Base-by-base conservation (phyloP, 2,329 filamentous ascomycete species). In the Parasarocladium wereldwijsianum region DNA sequence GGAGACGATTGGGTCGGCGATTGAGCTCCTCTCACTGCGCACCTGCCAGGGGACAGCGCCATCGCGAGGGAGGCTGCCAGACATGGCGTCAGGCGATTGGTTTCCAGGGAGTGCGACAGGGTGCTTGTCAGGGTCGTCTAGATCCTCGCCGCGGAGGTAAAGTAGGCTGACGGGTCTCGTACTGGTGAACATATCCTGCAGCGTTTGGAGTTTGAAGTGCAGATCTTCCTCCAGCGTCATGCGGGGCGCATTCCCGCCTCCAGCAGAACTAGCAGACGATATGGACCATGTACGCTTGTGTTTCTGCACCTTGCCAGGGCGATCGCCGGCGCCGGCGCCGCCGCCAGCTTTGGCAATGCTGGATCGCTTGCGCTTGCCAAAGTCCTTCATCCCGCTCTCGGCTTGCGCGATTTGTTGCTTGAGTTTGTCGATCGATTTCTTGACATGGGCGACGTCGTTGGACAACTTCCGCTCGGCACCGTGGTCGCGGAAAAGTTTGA, bases 261-360 rank as follows among this genome's bases (percentile, higher is more conserved):
- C 40, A 3, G 63, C 65, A 3, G 75, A 79, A 45, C 73, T 75
- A 18, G 70, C 59, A 5, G 87, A 94, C 15, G 84, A 86, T 66
- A 93, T 83, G 8, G 87, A 94, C 85, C 86, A 94, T 0, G 85
- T 93, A 35, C 87, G 66, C 54, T 93, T 92, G 55, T 94, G 85
- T 52, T 93, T 93, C 15, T 73, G 70, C 1, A 81, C 70, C 51
- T 93, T 93, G n/a, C 79, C 79, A 3, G 79, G 75, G 33, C 82
- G 63, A 49, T 75, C 55, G n/a, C n/a, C n/a, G n/a, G n/a, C n/a
- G 46, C 58, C 40, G 37, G 63, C 52, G 39, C 60, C 59, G 5
- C 42, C 40, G 40, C 67, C 69, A n/a, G 53, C 44, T 3, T 51
- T 57, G 13, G 28, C 23, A 3, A 58, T 63, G 6, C 60, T 59